Conservation (phyloP, 306 rosid species). For the Fragaria ananassa region DNA sequence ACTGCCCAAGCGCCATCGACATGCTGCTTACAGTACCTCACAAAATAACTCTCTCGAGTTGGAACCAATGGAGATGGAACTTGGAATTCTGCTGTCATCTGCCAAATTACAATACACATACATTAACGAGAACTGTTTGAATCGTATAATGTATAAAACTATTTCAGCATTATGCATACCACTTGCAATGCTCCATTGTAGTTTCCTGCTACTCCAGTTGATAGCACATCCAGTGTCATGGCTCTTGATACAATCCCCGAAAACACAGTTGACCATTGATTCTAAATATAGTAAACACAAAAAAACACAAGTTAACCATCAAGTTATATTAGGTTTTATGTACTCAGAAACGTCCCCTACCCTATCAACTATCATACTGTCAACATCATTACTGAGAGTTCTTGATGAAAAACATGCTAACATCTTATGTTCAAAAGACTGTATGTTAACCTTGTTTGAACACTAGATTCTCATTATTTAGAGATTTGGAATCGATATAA, state of each 20-base stretch:
- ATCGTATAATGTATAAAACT: background rate
- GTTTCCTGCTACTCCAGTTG: constrained; percentile 95
- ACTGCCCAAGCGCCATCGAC: constrained; percentile 90
- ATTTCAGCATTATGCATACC: constrained; percentile 37
- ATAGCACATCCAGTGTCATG: constrained; percentile 76
- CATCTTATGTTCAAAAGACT: background rate
- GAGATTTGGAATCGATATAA: too few relatives aligned
- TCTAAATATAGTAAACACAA: constrained; percentile 31
- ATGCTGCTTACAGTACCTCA: constrained; percentile 87
- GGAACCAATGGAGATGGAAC: constrained; percentile 94
- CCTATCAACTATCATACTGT: too few relatives aligned
- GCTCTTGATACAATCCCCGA: constrained; percentile 94
- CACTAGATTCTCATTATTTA: too few relatives aligned
- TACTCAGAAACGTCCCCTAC: background rate
- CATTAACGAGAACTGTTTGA: background rate
- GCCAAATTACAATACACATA: background rate
- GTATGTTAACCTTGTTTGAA: background rate
- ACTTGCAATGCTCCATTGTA: constrained; percentile 98
- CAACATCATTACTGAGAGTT: too few relatives aligned
- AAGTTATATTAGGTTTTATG: background rate
- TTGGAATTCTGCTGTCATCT: constrained; percentile 96
- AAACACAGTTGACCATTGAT: constrained; percentile 84
- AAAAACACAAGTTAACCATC: background rate
- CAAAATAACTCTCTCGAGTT: constrained; percentile 83
- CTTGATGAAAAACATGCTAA: background rate